Base-by-base conservation (phyloP, 2,329 filamentous ascomycete genomes). In the Colletotrichum sp. region DNA sequence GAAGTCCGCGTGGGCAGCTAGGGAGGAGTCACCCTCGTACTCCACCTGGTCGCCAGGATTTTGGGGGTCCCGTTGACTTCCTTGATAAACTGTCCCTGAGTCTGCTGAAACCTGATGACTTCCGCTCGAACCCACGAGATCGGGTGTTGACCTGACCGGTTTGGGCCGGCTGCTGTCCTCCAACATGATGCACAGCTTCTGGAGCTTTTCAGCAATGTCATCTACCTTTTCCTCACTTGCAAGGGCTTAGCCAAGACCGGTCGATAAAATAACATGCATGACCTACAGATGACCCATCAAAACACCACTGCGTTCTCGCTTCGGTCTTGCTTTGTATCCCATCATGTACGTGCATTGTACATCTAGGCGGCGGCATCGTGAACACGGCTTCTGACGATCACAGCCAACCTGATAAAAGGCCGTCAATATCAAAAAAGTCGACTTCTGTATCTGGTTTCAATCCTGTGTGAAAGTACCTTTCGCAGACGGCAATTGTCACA, bases 41-140 rank as follows among this genome's bases (percentile, higher is more conserved):
- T 57, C n/a, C 0, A 16, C n/a, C 52, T 57, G n/a, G 0, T 57
- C n/a, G n/a, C 2, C 0, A 16, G 52, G 16, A 10, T 0, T n/a
- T n/a, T 16, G 3, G 52, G 10, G 24, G 3, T 24, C 52, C 2
- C 4, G 7, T 8, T 24, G 24, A 8, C 18, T 21, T 15, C 12
- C 24, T 26, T 1, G 12, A 12, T 16, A n/a, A 21, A 0, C 0
- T n/a, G 5, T 55, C 1, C 3, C n/a, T 24, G 21, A 9, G 1
- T 55, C 49, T 55, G 2, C 10, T 39, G 3, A 0, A 39, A 4
- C 15, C 0, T 18, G 12, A 7, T 1, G n/a, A 24, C 49, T 55
- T 55, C 21, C 21, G 32, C n/a, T 64, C 32, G 12, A 26, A 12
- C 18, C 24, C 13, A 6, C 1, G 9, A 26, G 8, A 6, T n/a